Percentiles rank a stretch among this genome's conserved stretches.
These are phyloP conservation scores for Rhodamnia argentea DNA, from an alignment of 345 rosid genomes.

Conservation along the genomic window DNA sequence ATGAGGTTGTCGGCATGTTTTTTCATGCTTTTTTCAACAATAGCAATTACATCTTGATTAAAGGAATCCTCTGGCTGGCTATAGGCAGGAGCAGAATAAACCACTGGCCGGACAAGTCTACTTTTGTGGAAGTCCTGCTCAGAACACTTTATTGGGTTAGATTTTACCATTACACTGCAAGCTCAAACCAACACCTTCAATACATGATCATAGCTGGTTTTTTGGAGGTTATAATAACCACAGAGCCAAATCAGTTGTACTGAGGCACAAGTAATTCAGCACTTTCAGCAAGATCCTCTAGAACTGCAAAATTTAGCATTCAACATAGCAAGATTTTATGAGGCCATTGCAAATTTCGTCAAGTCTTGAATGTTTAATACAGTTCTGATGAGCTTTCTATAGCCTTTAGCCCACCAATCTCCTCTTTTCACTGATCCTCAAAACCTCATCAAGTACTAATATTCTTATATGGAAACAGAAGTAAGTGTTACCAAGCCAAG, in stretches of 20 bases:
- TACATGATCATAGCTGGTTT: neutral
- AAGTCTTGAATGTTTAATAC: neutral
- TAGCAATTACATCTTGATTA: slow-evolving; percentile 40
- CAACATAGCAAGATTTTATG: neutral
- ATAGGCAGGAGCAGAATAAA: slow-evolving; percentile 50
- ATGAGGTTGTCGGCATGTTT: slow-evolving; percentile 61
- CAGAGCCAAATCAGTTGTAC: neutral
- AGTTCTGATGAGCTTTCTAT: neutral
- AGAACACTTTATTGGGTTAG: neutral
- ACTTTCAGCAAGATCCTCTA: neutral
- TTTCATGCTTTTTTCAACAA: slow-evolving; percentile 77
- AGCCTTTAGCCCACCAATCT: neutral
- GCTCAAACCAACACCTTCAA: neutral
- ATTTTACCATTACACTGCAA: neutral
- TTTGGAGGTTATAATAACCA: neutral
- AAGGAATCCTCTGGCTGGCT: slow-evolving; percentile 84
- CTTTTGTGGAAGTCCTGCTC: slow-evolving; percentile 74
- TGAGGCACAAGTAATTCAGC: neutral
- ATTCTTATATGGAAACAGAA: neutral
- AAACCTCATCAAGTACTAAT: neutral
- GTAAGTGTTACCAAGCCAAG: neutral
- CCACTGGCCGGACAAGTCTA: slow-evolving; percentile 56
- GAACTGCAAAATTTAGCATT: neutral
- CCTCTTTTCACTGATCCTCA: neutral
- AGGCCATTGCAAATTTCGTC: neutral